Evolutionary conservation across 2,329 filamentous ascomycete species (phyloP), one percentile per base, ranked within the genome.

Genomic region (Xylariaceae sp.): DNA sequence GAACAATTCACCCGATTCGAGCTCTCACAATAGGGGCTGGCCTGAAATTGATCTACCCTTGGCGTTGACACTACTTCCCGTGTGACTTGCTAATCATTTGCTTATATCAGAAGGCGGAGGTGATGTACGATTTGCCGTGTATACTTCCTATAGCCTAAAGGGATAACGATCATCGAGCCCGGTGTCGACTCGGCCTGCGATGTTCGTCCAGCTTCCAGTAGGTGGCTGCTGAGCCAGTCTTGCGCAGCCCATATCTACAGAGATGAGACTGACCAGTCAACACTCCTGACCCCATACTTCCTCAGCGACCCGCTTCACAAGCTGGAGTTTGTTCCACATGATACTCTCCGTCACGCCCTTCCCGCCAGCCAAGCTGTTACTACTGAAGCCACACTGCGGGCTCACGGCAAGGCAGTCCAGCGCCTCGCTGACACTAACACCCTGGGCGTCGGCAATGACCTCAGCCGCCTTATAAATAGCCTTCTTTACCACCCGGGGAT

Each of bases 341-440:
- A 22, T 54, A 5, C 62, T 62, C 53, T 59, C 61, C 8, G 63
- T 68, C 60, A 68, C 56, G 5, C 57, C 62, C 41, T 55, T 61
- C 1, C 65, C 65, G 6, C 66, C 66, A 1, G 64, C 61, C 22
- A 67, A 39, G 47, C 65, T 67, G 21, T 61, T 64, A 34, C 65
- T 67, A 22, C 62, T 65, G 34, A 69, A 70, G 1, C 79, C 79
- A 59, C 79, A 81, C 66, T 84, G 80, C 1, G 81, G 80, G 60
- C 77, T 81, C 9, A 83, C 74, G 32, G 78, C 78, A 47, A 85
- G 70, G 60, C 78, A 78, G 21, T 65, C 66, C 58, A 86, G 66
- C 0, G 82, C 82, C 59, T 84, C 75, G 55, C 81, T 71, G 15
- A 73, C 67, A 5, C 71, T 74, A 58, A 81, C 71, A 5, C 75